These are phyloP conservation scores for Populus ilicifolia DNA, from an alignment of 345 rosid species.

Conservation along the genomic window DNA sequence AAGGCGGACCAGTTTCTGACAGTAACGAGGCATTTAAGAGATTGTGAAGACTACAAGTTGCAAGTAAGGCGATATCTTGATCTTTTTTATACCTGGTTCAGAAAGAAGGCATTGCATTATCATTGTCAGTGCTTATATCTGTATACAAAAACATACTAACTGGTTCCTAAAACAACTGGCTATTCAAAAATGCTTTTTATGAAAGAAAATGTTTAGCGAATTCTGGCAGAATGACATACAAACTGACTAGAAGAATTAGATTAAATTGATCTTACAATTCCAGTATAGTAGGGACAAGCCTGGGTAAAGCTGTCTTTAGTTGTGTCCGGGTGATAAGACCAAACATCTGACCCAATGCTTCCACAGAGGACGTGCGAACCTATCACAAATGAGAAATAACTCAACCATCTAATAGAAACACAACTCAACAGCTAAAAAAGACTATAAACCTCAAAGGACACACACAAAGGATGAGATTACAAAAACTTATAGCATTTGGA, in stretches of 20 bases:
- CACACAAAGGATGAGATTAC: too few species aligned
- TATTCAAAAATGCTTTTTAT: neutral
- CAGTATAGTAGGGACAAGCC: slow-evolving; percentile 78
- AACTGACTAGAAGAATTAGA: neutral
- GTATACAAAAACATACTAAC: neutral
- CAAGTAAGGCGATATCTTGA: slow-evolving; percentile 73
- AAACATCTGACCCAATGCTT: slow-evolving; percentile 97
- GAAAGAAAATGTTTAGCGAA: neutral
- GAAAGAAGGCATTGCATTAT: slow-evolving; percentile 9
- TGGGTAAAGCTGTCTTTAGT: slow-evolving; percentile 86
- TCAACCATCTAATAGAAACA: neutral
- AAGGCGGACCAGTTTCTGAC: slow-evolving; percentile 91
- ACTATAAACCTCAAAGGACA: too few species aligned
- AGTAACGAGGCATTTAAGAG: slow-evolving; percentile 67
- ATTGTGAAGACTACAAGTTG: slow-evolving; percentile 79
- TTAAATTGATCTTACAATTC: slow-evolving; percentile 62
- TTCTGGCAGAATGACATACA: neutral
- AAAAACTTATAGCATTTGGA: too few species aligned
- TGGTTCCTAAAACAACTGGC: neutral
- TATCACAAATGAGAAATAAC: slow-evolving; percentile 35
- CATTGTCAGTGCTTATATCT: neutral
- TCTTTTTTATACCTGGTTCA: slow-evolving; percentile 73
- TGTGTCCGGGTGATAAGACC: slow-evolving; percentile 79
- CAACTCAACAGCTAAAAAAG: neutral
- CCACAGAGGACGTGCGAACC: slow-evolving; percentile 86